A percentile compares a stretch with the other conserved stretches of the same genome.
phyloP scores from a whole-genome alignment of 306 rosid genomes.

The Prunus persica region Prunus_persica_NCBIv2 NC_034011.1:7341501-7342000 shows the following conservation, averaged over 20 bases:
- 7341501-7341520: not conserved
- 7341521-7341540: constrained; percentile 11
- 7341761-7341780: not conserved
- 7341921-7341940: not conserved
- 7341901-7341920: not conserved
- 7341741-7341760: not conserved
- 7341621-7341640: not conserved
- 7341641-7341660: constrained; percentile 4
- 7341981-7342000: not conserved
- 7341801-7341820: not conserved
- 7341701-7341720: not conserved
- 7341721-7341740: not conserved
- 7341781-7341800: not conserved
- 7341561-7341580: no score
- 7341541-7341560: not conserved
- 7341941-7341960: not conserved
- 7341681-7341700: not conserved
- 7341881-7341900: not conserved
- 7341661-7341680: constrained; percentile 12
- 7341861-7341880: not conserved
- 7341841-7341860: not conserved
- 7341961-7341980: not conserved
- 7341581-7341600: not conserved
- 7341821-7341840: not conserved
- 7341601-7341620: not conserved